Conservation (phyloP, 208 protist genomes). For the Kentomonas sorsogonicus region DNA sequence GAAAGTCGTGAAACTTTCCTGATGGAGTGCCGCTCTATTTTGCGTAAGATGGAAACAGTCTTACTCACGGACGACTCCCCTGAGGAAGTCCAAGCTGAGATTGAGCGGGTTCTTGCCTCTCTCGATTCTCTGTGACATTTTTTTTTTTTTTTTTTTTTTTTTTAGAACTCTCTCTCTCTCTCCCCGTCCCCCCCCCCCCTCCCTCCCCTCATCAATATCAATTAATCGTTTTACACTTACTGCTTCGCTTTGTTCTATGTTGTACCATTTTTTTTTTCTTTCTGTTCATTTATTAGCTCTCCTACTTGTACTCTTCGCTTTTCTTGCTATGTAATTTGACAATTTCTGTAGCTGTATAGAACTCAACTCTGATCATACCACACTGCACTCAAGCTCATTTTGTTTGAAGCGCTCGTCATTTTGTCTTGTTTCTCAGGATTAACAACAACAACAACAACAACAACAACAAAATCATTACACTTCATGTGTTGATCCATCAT, state of each 20-base stretch:
- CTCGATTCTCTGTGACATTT: not conserved
- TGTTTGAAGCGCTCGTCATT: not conserved
- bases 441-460: not conserved
- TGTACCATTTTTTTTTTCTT: not conserved
- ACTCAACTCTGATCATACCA: not conserved
- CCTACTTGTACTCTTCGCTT: not conserved
- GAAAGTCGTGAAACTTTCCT: constrained; percentile 7
- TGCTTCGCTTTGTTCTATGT: not conserved
- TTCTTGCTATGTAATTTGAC: not conserved
- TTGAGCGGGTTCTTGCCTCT: not conserved
- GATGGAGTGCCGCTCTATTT: constrained; percentile 15
- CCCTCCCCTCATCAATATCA: not conserved
- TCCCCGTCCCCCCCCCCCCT: no score
- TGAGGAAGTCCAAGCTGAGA: not conserved
- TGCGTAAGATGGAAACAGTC: constrained; percentile 11
- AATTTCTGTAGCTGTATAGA: not conserved
- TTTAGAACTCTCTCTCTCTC: constrained; percentile 3
- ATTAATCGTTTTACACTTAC: not conserved
- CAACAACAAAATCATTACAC: not conserved
- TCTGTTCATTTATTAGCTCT: not conserved
- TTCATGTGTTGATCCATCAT: not conserved
- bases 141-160: constrained; percentile 1
- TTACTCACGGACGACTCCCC: not conserved
- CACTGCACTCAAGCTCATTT: not conserved
- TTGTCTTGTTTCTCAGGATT: not conserved